Evolutionary conservation across 805 yeast genomes (phyloP), one percentile per base, ranked within the genome.

Genomic region (Sugiyamaella marilandica): DNA sequence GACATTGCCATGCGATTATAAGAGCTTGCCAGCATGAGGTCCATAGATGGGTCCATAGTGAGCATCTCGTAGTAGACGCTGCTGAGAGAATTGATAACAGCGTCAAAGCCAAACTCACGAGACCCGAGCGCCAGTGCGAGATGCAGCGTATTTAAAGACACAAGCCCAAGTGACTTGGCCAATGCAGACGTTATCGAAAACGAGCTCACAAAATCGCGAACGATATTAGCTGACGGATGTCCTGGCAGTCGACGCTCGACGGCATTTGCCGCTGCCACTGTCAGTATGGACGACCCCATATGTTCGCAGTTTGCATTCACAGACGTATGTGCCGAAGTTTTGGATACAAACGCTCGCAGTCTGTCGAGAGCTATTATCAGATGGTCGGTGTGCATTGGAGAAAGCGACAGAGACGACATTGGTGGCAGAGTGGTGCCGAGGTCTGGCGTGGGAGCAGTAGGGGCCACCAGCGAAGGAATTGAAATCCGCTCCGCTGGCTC

Each of bases 91-190:
- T 75, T 75, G 53, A 85, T 69, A n/a, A 83, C 74, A 2, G 76
- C 64, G 61, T 88, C 90, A 64, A 87, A 87, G 0, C 95, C 95
- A 70, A 83, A 87, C 66, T 87, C 95, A 56, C 81, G 83, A 35
- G 85, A 41, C 47, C 58, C 50, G 16, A 24, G 13, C 8, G 59
- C 60, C 39, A 60, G 47, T 5, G 49, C 37, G n/a, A 36, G 32
- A 26, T 56, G 51, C 34, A 59, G 37, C 7, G 39, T 18, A 2
- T 32, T 14, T 13, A 50, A 16, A 1, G 55, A 43, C 11, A 3
- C 13, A 5, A 55, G 37, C 2, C 55, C 52, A 14, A 54, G 45
- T 1, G 59, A 36, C 45, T 45, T 47, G 10, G 51, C 52, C 31
- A 62, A 35, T 10, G 62, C 56, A 4, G 53, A 29, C n/a, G 56